Conservation (phyloP, 371 early-diverging fungal genomes). For the Mortierella sp. region DNA sequence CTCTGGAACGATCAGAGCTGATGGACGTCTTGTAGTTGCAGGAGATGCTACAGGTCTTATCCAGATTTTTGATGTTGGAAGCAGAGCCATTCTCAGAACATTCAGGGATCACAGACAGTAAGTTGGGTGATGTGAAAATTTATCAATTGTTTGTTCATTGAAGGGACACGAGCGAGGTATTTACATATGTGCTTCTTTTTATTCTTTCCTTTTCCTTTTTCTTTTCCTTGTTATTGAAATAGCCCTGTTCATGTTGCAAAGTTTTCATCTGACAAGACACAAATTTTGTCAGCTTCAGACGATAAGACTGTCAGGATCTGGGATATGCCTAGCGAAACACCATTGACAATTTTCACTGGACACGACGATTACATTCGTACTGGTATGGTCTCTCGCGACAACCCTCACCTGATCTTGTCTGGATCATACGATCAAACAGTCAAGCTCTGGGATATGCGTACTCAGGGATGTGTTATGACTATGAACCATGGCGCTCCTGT, state of each 20-base stretch:
- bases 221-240: background rate
- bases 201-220: too few species aligned
- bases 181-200: background rate
- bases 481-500: slow-evolving; percentile 91
- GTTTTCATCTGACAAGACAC: slow-evolving; percentile 83
- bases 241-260: slow-evolving; percentile 87
- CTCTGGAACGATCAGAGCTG: slow-evolving; percentile 83
- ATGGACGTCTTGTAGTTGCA: slow-evolving; percentile 93
- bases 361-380: slow-evolving; percentile 94
- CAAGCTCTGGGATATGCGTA: slow-evolving; percentile 90
- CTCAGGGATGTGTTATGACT: slow-evolving; percentile 79
- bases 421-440: slow-evolving; percentile 97
- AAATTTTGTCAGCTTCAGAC: slow-evolving; percentile 90
- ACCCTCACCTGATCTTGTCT: slow-evolving; percentile 85
- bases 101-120: slow-evolving; percentile 88
- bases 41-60: slow-evolving; percentile 93
- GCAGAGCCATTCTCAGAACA: slow-evolving; percentile 90
- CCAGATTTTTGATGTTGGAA: slow-evolving; percentile 83
- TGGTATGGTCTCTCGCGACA: slow-evolving; percentile 78
- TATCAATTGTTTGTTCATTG: background rate
- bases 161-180: slow-evolving; percentile 1
- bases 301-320: slow-evolving; percentile 92
- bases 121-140: slow-evolving; percentile 15
- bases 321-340: slow-evolving; percentile 92
- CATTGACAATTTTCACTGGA: slow-evolving; percentile 78